phyloP scores from a whole-genome alignment of 192 early-diverging fungal genomes.

The Coemansia reversa region DNA sequence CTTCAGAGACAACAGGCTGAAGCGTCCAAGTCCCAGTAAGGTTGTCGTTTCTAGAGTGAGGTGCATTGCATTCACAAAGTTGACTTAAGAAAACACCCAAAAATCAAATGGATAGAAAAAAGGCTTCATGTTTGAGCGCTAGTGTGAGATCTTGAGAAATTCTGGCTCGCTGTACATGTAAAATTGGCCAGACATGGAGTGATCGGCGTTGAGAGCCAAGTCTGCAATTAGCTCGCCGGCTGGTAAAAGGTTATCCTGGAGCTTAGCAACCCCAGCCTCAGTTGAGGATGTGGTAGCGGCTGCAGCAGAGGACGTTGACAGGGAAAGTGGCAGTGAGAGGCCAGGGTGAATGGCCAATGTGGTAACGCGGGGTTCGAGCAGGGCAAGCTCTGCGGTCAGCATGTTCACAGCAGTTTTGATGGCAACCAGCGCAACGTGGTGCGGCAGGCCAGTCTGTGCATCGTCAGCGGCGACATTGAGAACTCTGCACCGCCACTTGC shows the following conservation, averaged over 20 bases:
- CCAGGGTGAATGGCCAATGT: conserved; percentile 36
- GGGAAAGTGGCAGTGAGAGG: conserved; percentile 2
- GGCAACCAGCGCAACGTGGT: conserved; percentile 21
- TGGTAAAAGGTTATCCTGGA: conserved; percentile 6
- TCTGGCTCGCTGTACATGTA: conserved; percentile 39
- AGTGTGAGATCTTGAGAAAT: conserved; percentile 5
- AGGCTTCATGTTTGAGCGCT: too few species aligned
- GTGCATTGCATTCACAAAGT: too few species aligned
- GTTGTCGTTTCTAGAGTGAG: too few species aligned
- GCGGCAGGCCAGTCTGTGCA: conserved; percentile 12
- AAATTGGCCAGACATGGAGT: conserved; percentile 27
- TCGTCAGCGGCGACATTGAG: conserved; percentile 34
- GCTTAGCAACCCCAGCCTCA: too few species aligned
- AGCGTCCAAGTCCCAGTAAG: not conserved
- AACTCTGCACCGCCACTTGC: conserved; percentile 9
- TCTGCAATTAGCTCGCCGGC: conserved; percentile 34
- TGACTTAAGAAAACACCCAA: too few species aligned
- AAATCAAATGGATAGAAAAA: too few species aligned
- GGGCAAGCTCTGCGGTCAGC: conserved; percentile 32
- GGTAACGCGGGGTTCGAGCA: conserved; percentile 25
- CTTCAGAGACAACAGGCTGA: conserved; percentile 23
- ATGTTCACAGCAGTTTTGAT: conserved; percentile 45
- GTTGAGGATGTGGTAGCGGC: not conserved
- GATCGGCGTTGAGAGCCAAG: conserved; percentile 30
- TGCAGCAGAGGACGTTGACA: not conserved